Evolutionary conservation across 2,329 filamentous ascomycete species (phyloP).

Genomic region (Clarireedia paspali): DNA sequence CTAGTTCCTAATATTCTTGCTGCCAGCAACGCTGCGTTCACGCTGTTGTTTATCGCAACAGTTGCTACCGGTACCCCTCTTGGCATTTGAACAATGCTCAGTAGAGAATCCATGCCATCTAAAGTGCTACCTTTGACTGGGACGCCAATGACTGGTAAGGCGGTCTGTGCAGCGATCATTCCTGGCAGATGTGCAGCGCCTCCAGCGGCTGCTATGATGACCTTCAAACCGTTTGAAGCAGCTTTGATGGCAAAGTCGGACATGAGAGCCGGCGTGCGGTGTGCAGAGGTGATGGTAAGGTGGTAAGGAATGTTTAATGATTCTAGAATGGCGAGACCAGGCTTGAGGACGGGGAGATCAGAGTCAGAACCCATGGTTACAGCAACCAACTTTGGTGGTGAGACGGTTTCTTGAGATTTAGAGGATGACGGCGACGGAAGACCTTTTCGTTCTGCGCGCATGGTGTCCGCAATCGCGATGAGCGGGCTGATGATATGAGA

Average conservation of each 20-base stretch:
- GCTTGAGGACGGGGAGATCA: constrained; percentile 67
- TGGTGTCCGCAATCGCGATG: constrained; percentile 53
- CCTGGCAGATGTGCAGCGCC: constrained; percentile 49
- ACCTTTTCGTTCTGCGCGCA: constrained; percentile 44
- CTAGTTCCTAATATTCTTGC: constrained; percentile 56
- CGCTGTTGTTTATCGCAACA: constrained; percentile 73
- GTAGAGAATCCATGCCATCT: constrained; percentile 50
- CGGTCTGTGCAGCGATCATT: constrained; percentile 9
- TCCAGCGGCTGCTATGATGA: constrained; percentile 52
- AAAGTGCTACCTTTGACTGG: constrained; percentile 67
- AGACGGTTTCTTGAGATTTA: constrained; percentile 20
- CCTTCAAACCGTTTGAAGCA: constrained; percentile 22
- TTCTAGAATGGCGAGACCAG: constrained; percentile 38
- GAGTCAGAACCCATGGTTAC: constrained; percentile 76
- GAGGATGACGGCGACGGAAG: constrained; percentile 34
- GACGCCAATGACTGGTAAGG: constrained; percentile 66
- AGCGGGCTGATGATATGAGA: constrained; percentile 62
- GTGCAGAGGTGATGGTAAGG: constrained; percentile 70
- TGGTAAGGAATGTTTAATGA: constrained; percentile 67
- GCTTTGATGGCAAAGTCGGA: constrained; percentile 46
- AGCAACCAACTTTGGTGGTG: constrained; percentile 47
- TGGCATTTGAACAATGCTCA: constrained; percentile 74
- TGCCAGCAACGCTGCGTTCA: constrained; percentile 68
- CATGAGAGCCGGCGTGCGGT: constrained; percentile 67
- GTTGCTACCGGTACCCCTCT: constrained; percentile 65